Evolutionary conservation across 768 basidiomycete genomes (phyloP), one percentile per base, ranked within the genome.

Genomic region (Leccinum boreale): DNA sequence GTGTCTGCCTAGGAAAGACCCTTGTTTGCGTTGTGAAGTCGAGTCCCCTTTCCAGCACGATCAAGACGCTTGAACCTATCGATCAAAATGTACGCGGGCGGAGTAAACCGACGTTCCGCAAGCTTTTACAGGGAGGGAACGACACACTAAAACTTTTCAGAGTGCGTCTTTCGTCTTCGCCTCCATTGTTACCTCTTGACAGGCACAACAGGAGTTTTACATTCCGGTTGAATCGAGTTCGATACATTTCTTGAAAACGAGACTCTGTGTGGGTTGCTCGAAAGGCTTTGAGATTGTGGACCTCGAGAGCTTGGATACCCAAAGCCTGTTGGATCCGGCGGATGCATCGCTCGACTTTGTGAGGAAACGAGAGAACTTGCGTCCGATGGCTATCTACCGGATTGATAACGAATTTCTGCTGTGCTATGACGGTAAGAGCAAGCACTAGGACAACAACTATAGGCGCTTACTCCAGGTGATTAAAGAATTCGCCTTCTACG

Each of bases 261-360:
- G 90, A 75, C 83, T 99, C 63, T 99, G 97, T 71, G 92, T 99
- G 14, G 97, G 96, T 1, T 96, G 94, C 69, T 92, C 95, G 10
- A 90, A 92, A 66, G 97, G 97, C 17, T 98, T 99, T 71, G 97
- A 98, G 76, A 98, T 99, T 62, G 93, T 99, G 61, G 97, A 99
- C 72, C 82, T 98, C 39, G 94, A 98, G 73, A 95, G 89, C 58
- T 76, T 99, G 74, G 97, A 99, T 71, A 98, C 96, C 44, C 96
- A 98, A 75, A 93, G 93, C 4, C 72, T 99, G 64, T 79, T 99
- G 53, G 97, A 99, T 74, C 97, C 96, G 0, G 83, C 86, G 11
- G 97, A 99, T 68, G 83, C 85, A 58, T 87, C 87, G 14, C 81
- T 99, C 36, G 95, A 98, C 61, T 98, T 99, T 76, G 93, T 98